Base-by-base conservation (phyloP, 164 flowering plant species). In the Chloranthus sessilifolius region DNA sequence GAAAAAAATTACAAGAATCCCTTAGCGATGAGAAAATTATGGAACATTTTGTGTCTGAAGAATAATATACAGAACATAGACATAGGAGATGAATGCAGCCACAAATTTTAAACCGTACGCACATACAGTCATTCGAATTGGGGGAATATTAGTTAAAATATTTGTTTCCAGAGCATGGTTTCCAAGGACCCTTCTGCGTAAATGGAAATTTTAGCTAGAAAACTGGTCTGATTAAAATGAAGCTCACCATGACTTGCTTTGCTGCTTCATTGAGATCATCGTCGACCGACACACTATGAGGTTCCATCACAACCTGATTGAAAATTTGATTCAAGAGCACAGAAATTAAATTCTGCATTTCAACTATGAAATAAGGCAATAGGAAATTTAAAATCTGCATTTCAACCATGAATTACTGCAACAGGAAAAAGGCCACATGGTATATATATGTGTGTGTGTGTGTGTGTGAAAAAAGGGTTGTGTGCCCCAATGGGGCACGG, bases 181-280 rank as follows among this genome's bases (percentile, higher is more conserved):
- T n/a, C 14, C n/a, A 20, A 38, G 17, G 1, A 20, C 7, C 9
- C 14, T 34, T 6, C 36, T 37, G 12, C 12, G n/a, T 19, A 37
- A 0, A 16, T n/a, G 42, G 17, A n/a, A 20, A 16, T 5, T n/a
- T 33, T 7, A 2, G 19, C 15, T 4, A 6, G 7, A 14, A 14
- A 38, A 38, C 5, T 20, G 17, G 42, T 38, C 9, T 3, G 17
- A 38, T n/a, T n/a, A 38, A 47, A 25, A 42, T 4, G 19, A 3
- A 17, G 33, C 66, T 34, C 40, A 80, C 96, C 87, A 74, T 61
- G 23, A 87, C 83, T 77, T 87, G 64, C 60, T 65, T 72, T 11
- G 99, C 97, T 29, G 79, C 99, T 9, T 77, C 75, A 39, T 83
- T 65, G 3, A 94, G 83, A 69, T 89, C 99, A 28, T 94, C 94